Percentiles rank a stretch among this genome's conserved stretches.
Evolutionary conservation across 148 eudicot genomes (phyloP).

Genomic region (Rhododendron vialii): DNA sequence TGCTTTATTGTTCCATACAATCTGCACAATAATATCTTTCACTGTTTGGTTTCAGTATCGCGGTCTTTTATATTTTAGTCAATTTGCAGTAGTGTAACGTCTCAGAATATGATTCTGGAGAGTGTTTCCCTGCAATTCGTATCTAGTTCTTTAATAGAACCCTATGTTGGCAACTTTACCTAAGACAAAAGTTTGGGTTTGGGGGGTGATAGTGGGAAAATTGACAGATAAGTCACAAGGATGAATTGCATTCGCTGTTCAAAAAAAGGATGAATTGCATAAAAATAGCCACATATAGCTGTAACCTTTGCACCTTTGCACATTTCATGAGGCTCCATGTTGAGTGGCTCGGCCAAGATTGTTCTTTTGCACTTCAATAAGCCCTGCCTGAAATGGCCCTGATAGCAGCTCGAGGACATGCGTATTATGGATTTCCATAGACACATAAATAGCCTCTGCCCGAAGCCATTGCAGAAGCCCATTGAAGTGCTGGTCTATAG

Average conservation of each 20-base stretch:
- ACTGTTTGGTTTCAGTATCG: background rate
- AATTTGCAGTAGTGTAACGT: background rate
- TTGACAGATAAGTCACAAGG: no score
- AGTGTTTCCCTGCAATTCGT: background rate
- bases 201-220: no score
- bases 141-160: background rate
- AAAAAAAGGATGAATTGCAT: no score
- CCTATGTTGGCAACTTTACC: no score
- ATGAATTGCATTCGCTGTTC: no score
- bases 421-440: background rate
- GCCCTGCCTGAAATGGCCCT: background rate
- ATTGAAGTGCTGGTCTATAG: background rate
- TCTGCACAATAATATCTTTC: background rate
- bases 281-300: background rate
- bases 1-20: no score
- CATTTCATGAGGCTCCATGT: background rate
- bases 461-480: background rate
- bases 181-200: no score
- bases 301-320: background rate
- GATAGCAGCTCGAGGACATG: background rate
- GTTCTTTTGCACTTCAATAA: background rate
- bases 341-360: background rate
- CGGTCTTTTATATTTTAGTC: no score
- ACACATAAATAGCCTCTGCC: background rate
- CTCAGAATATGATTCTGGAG: background rate